These are phyloP conservation scores for Parietichytrium sp. DNA, from an alignment of 108 stramenopile genomes.

Conservation along the genomic window DNA sequence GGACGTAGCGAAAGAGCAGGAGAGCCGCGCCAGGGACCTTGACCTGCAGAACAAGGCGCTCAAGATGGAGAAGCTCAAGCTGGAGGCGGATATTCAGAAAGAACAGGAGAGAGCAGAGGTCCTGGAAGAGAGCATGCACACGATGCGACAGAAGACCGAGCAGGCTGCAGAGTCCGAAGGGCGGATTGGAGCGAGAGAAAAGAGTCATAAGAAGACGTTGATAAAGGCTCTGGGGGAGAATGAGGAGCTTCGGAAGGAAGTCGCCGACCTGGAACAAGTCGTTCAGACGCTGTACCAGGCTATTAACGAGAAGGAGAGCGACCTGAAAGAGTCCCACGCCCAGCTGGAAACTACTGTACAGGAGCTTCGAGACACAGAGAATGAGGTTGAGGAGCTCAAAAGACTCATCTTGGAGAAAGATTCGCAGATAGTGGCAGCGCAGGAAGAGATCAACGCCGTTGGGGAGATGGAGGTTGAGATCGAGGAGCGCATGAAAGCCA, in stretches of 20 bases:
- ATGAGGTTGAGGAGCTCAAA: slow-evolving; percentile 33
- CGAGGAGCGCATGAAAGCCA: slow-evolving; percentile 20
- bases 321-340: background rate
- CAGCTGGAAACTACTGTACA: background rate
- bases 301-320: background rate
- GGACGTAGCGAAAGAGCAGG: slow-evolving; percentile 21
- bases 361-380: slow-evolving; percentile 27
- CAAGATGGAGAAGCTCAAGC: slow-evolving; percentile 37
- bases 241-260: background rate
- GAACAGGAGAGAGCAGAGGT: background rate
- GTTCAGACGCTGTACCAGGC: slow-evolving; percentile 32
- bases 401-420: background rate
- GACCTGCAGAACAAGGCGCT: slow-evolving; percentile 30
- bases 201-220: background rate
- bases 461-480: slow-evolving; percentile 1
- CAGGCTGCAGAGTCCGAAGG: slow-evolving; percentile 23
- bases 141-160: background rate
- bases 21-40: background rate
- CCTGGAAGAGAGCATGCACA: slow-evolving; percentile 1
- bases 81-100: slow-evolving; percentile 25
- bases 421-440: background rate
- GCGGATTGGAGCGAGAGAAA: background rate
- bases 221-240: slow-evolving; percentile 29
- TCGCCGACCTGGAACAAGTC: background rate
- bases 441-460: background rate